Evolutionary conservation across 352 stramenopile genomes (phyloP), one percentile per base, ranked within the genome.

Genomic region (Globisporangium emineosum): DNA sequence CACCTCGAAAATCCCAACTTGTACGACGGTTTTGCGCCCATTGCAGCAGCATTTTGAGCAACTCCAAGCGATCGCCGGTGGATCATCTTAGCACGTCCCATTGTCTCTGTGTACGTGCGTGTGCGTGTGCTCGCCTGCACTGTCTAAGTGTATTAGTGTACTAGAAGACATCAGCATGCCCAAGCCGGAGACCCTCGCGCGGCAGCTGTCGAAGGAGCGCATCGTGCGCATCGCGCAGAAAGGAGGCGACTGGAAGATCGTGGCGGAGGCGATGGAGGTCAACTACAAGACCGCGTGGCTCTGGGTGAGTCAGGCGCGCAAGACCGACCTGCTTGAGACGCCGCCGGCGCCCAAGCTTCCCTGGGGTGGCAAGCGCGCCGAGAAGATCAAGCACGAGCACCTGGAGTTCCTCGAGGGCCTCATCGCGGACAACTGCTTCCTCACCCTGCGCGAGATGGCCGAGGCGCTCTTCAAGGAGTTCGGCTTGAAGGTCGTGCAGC

Each of bases 231-330:
- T 68, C 19, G 63, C 63, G 56, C 55, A 62, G 32, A 68, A 68
- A 45, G 63, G 63, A 29, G 63, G 63, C 47, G 63, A 68, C 63
- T 68, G 63, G 63, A 62, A 64, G 35, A 37, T 53, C n/a, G 63
- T 64, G 12, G 63, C 63, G 1, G 63, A 68, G 27, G 56, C 63
- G 49, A 56, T 68, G 23, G 63, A 68, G 32, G 56, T 68, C 27
- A 68, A 68, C 19, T 68, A 68, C 63, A 68, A 68, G 63, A 68
- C 63, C 25, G 63, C 63, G 37, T 68, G 63, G 63, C 56, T 68
- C 27, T 68, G 63, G 63, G 63, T 68, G 56, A 68, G 56, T 33
- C 43, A 68, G 35, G 63, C 53, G 45, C 63, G 56, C 55, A 68
- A 68, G 63, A 52, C n/a, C 29, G 63, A 68, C 56, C 27, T 68